A percentile compares a stretch with the other conserved stretches of the same genome.
These are phyloP conservation scores for Galerina sulciceps DNA, from an alignment of 768 basidiomycete species.

Conservation along the genomic window DNA sequence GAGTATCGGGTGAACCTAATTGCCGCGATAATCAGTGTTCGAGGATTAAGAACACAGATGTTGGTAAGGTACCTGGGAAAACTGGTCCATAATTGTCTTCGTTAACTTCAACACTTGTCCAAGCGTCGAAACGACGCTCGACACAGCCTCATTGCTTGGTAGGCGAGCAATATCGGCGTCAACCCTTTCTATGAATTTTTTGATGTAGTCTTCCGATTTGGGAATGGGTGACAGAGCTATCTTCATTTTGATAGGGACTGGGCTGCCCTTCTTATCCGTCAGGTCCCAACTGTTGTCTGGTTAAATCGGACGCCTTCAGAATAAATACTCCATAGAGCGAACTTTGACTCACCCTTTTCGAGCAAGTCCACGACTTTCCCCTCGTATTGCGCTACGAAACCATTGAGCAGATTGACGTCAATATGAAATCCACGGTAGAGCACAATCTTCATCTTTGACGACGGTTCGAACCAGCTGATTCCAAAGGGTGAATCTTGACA, in stretches of 20 bases:
- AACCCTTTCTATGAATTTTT: too few relatives aligned
- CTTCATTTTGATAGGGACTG: background rate
- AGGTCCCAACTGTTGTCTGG: background rate
- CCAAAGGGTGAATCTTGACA: background rate
- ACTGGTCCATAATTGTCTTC: too few relatives aligned
- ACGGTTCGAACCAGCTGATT: constrained; percentile 1
- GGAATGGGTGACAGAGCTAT: background rate
- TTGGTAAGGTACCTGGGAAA: too few relatives aligned
- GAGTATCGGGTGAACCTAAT: background rate
- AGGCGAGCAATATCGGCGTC: too few relatives aligned
- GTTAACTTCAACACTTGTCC: too few relatives aligned
- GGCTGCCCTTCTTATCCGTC: background rate
- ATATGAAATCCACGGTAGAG: background rate
- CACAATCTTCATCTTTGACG: background rate
- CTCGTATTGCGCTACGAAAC: background rate
- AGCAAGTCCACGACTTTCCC: background rate
- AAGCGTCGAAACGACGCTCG: too few relatives aligned
- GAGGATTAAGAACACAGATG: too few relatives aligned
- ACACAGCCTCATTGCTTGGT: too few relatives aligned
- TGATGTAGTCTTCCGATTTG: too few relatives aligned
- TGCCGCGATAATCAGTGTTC: too few relatives aligned
- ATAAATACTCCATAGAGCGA: background rate
- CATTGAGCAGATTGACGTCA: background rate
- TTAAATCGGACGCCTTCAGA: background rate
- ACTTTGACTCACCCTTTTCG: background rate